phyloP scores from a whole-genome alignment of 257 asterid species.

The Rauvolfia tetraphylla region DNA sequence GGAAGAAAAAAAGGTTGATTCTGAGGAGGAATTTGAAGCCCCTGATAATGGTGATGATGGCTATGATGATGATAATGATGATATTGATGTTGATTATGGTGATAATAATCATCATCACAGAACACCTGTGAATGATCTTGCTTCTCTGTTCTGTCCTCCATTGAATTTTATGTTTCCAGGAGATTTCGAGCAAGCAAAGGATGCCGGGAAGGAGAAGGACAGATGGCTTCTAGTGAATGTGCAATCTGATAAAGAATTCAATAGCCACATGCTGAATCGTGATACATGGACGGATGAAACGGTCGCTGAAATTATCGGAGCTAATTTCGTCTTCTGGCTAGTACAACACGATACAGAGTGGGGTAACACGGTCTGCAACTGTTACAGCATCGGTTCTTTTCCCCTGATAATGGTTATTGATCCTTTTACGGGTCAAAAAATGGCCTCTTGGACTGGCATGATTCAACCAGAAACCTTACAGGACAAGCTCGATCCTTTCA shows the following conservation, averaged over 20 bases:
- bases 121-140: neutral
- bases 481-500: constrained; percentile 70
- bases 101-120: too few species aligned
- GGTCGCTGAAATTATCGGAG: constrained; percentile 78
- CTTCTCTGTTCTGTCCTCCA: neutral
- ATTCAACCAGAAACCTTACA: neutral
- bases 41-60: too few species aligned
- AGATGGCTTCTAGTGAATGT: neutral
- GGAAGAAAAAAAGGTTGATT: too few species aligned
- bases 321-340: constrained; percentile 53
- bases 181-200: neutral
- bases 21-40: too few species aligned
- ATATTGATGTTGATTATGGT: too few species aligned
- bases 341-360: constrained; percentile 65
- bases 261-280: neutral
- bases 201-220: neutral
- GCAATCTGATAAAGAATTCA: neutral
- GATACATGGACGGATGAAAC: constrained; percentile 79
- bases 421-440: constrained; percentile 84
- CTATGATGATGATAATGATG: too few species aligned
- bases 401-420: constrained; percentile 74
- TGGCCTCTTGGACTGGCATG: constrained; percentile 8
- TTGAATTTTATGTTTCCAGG: neutral
- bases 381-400: constrained; percentile 57
- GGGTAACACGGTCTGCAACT: constrained; percentile 79